phyloP scores from a whole-genome alignment of 352 stramenopile species.

The Phytophthora ohioensis region DNA sequence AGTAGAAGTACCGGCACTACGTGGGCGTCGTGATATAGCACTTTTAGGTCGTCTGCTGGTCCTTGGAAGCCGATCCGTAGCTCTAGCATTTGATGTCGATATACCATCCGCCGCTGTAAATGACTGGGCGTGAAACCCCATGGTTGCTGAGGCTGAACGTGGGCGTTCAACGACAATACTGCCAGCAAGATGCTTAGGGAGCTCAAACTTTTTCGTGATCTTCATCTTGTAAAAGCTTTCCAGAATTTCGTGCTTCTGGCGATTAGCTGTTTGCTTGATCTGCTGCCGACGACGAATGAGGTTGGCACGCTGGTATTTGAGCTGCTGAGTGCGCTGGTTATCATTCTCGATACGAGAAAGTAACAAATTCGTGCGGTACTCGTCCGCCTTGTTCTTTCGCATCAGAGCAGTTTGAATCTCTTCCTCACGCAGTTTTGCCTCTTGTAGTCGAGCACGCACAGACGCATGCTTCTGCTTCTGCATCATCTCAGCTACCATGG shows the following conservation, averaged over 20 bases:
- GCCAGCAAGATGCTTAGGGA: constrained; percentile 59
- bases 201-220: constrained; percentile 77
- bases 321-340: constrained; percentile 54
- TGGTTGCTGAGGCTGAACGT: constrained; percentile 44
- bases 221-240: constrained; percentile 88
- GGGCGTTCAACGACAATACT: constrained; percentile 42
- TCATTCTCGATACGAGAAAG: constrained; percentile 73
- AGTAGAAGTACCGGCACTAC: constrained; percentile 17
- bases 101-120: constrained; percentile 27
- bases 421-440: constrained; percentile 82
- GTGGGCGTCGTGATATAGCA: constrained; percentile 40
- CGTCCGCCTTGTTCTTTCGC: constrained; percentile 71
- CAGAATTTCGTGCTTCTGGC: constrained; percentile 79
- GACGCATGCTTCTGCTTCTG: constrained; percentile 63
- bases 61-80: background rate
- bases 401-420: constrained; percentile 71
- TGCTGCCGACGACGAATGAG: constrained; percentile 70
- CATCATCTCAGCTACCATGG: constrained; percentile 51
- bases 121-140: constrained; percentile 47
- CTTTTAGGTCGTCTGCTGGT: constrained; percentile 39
- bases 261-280: constrained; percentile 65
- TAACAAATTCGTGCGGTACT: constrained; percentile 65
- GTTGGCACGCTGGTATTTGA: constrained; percentile 67
- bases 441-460: constrained; percentile 59
- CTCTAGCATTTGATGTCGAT: constrained; percentile 4